Percentiles rank a stretch among this genome's conserved stretches.
Conservation (phyloP, 495 filamentous ascomycete species). For the Niebla homalea region DNA sequence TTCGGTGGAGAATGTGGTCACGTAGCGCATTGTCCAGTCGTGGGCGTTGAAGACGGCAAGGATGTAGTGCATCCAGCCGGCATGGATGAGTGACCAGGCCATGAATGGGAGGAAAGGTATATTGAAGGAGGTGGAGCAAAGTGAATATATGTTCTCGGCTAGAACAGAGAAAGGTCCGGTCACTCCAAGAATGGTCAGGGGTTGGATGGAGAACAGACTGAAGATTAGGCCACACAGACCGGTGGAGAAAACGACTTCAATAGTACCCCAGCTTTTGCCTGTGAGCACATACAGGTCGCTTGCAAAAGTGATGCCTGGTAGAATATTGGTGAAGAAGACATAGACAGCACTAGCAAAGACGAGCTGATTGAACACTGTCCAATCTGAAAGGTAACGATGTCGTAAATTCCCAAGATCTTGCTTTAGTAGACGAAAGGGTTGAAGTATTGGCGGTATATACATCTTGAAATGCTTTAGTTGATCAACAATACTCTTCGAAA, state of each 20-base stretch:
- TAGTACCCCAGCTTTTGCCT: conserved; percentile 53
- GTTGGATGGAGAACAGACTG: conserved; percentile 54
- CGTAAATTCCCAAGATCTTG: conserved; percentile 45
- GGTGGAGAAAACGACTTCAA: conserved; percentile 61
- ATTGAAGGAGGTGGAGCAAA: conserved; percentile 45
- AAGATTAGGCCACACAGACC: conserved; percentile 56
- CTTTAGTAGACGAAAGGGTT: conserved; percentile 36
- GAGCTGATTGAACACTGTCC: conserved; percentile 56
- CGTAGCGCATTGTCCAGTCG: conserved; percentile 68
- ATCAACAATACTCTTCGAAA: no score
- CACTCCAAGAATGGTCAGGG: conserved; percentile 58
- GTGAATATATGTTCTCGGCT: conserved; percentile 53
- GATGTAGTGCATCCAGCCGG: conserved; percentile 56
- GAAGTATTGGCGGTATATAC: background rate
- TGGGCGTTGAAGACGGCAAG: conserved; percentile 61
- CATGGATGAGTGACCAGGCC: conserved; percentile 62
- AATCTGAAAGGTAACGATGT: conserved; percentile 48
- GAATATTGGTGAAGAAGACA: conserved; percentile 63
- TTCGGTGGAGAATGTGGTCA: conserved; percentile 58
- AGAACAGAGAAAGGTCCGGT: conserved; percentile 64
- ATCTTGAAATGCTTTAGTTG: background rate
- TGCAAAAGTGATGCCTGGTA: conserved; percentile 62
- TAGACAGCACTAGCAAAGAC: conserved; percentile 59
- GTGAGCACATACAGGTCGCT: conserved; percentile 56
- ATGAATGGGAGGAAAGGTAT: conserved; percentile 58